Base-by-base conservation (phyloP, 164 flowering plant genomes). In the Houttuynia cordata region DNA sequence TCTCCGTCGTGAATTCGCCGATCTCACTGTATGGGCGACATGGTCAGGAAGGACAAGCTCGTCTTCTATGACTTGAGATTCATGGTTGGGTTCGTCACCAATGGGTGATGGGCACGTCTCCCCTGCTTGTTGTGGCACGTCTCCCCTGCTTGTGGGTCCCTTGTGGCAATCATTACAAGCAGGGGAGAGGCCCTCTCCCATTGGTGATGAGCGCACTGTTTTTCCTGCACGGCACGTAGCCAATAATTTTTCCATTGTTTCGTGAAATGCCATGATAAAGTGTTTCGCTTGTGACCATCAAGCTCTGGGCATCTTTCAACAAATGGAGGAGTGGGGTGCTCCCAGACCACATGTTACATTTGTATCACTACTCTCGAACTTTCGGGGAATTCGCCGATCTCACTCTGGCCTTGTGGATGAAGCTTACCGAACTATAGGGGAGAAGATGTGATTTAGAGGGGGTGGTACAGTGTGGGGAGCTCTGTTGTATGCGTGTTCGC, bases 381-480 rank as follows among this genome's bases (percentile, higher is more conserved):
- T n/a, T n/a, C n/a, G n/a, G n/a, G n/a, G n/a, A n/a, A n/a, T n/a
- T n/a, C n/a, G n/a, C n/a, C n/a, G n/a, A n/a, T n/a, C n/a, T n/a
- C n/a, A n/a, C n/a, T 84, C 86, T 14, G 91, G 96, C 0, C 56
- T 83, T 60, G 68, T 87, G 4, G 57, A 64, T 17, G 76, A 93
- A 64, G 97, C 97, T 20, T 82, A 76, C 66, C 76, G 68, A 3
- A 56, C 83, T 17, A 65, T 86, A 41, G 51, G 78, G 37, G 63
- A 56, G 62, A 85, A 56, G 62, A 85, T 89, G 88, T 81, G 73
- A 51, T 69, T 80, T 51, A 81, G 80, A 58, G 86, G 86, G 19
- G 91, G 94, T 53, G 76, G 91, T 12, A 83, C 88, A 10, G 84
- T 80, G 13, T 93, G 97, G 99, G 97, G 99, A 53, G 97, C 95